Evolutionary conservation across 2,329 filamentous ascomycete genomes (phyloP), one percentile per base, ranked within the genome.

Genomic region (Grosmannia huntii): DNA sequence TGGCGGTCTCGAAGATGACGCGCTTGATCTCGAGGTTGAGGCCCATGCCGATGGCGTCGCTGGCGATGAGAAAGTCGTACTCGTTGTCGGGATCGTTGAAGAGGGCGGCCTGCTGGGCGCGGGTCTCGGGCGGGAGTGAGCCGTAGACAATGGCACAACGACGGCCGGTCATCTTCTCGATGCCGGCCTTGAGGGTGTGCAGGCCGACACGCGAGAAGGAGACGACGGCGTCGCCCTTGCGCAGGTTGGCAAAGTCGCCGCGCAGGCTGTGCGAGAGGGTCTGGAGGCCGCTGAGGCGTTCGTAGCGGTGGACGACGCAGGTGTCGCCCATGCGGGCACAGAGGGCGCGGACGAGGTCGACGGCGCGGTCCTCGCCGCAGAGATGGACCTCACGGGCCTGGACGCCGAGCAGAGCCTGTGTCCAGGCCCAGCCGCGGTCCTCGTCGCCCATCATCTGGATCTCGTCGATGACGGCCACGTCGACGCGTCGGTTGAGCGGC

Each of bases 21-120:
- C 95, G 87, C 68, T 90, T 94, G 68, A 96, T 90, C 71, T 84
- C 90, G 69, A 99, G 73, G 67, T 99, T 99, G 25, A 99, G 75
- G 1, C 95, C 94, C 92, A 99, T 97, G 44, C 94, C 94, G 62
- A 99, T 92, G 53, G 94, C 94, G 71, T 71, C 69, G 62, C 68
- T 61, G 10, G 95, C 94, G 28, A 94, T 91, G 6, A 99, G 76
- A 65, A 85, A 95, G 68, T 99, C 94, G 68, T 96, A 99, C 60
- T 96, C 91, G 68, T 95, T 99, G 68, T 95, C 72, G 0, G 90
- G 91, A 62, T 97, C 89, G 67, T 99, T 99, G 77, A 99, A 99
- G 0, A 97, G 76, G 19, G 84, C 83, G 0, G 94, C 94, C 72
- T 99, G 94, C 67, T 92, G 85, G 3, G 90, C 90, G 61, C 94